Base-by-base conservation (phyloP, 1,284 basidiomycete genomes). In the Thecaphora frezii region DNA sequence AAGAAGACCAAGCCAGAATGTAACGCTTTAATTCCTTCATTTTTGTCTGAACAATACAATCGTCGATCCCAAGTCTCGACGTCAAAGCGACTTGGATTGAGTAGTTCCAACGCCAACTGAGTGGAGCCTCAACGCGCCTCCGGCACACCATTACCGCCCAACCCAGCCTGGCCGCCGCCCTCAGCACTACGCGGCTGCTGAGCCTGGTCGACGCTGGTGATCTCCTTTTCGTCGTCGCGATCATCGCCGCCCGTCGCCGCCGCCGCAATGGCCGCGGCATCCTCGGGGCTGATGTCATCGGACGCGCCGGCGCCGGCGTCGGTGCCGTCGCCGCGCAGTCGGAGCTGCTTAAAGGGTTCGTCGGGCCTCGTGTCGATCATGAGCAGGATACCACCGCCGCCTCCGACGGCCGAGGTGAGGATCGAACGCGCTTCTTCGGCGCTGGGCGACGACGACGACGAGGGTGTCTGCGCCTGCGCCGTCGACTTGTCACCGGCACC, bases 371-470 rank as follows among this genome's bases (percentile, higher is more conserved):
- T 56, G 46, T 78, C 76, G 22, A 69, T 45, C 51, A 78, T 66
- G 41, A 78, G 54, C 52, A 78, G 18, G 30, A 78, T 78, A 4
- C 76, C 76, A 24, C 74, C 74, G 14, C 69, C 66, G 12, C 71
- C 67, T 16, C 66, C 73, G n/a, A 72, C 68, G 13, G 62, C 55
- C 2, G 72, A 73, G 18, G 58, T 54, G 24, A 69, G 54, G 33
- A 76, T 59, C 23, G 51, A 55, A 14, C 75, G 67, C 19, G 71
- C 71, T 37, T 57, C 51, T 37, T 62, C 59, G 5, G 66, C 61
- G n/a, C 55, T 51, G 3, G 52, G 59, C 18, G n/a, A 22, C n/a
- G 40, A 19, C 22, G 53, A 36, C 33, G n/a, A n/a, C n/a, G n/a
- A n/a, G n/a, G n/a, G n/a, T 25, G 21, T 36, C 26, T 21, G n/a